A percentile compares a stretch with the other conserved stretches of the same genome.
These are phyloP conservation scores for Aplosporella prunicola DNA, from an alignment of 2,329 filamentous ascomycete species.

Conservation along the genomic window DNA sequence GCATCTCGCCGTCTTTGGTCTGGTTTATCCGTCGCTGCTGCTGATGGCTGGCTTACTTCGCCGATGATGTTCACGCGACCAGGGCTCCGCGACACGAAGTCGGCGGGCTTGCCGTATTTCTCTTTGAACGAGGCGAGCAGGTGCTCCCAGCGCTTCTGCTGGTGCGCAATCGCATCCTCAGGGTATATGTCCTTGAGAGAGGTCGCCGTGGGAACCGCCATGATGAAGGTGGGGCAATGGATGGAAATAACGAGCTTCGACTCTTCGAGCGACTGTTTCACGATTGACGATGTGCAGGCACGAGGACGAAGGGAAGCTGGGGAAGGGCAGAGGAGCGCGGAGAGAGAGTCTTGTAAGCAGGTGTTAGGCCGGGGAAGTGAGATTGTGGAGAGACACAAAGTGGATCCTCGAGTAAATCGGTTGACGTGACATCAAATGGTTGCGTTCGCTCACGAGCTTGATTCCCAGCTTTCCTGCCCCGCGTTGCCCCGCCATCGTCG, in stretches of 20 bases:
- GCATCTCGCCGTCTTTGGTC: not conserved
- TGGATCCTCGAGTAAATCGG: constrained; percentile 2
- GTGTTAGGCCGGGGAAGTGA: too few relatives aligned
- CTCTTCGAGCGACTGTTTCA: not conserved
- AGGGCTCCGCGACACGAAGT: constrained; percentile 82
- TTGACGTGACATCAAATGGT: constrained; percentile 10
- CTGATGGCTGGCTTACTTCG: constrained; percentile 44
- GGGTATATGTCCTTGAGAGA: constrained; percentile 79
- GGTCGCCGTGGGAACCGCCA: constrained; percentile 59
- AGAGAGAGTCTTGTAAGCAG: too few relatives aligned
- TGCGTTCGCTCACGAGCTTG: constrained; percentile 9
- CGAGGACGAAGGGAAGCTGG: not conserved
- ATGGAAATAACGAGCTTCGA: constrained; percentile 1
- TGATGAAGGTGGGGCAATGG: constrained; percentile 5
- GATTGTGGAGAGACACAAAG: constrained; percentile 8
- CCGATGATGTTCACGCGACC: constrained; percentile 97
- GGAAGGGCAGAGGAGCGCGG: constrained; percentile 2
- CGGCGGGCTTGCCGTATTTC: constrained; percentile 58
- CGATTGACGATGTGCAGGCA: not conserved
- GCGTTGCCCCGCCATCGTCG: constrained; percentile 8
- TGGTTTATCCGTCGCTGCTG: not conserved
- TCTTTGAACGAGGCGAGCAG: constrained; percentile 63
- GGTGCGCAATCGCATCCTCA: constrained; percentile 55
- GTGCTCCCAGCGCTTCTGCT: constrained; percentile 65
- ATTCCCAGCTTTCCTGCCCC: constrained; percentile 1